A percentile compares a stretch with the other conserved stretches of the same genome.
Evolutionary conservation across 2,329 filamentous ascomycete genomes (phyloP).

Genomic region (Penicillium sp.): DNA sequence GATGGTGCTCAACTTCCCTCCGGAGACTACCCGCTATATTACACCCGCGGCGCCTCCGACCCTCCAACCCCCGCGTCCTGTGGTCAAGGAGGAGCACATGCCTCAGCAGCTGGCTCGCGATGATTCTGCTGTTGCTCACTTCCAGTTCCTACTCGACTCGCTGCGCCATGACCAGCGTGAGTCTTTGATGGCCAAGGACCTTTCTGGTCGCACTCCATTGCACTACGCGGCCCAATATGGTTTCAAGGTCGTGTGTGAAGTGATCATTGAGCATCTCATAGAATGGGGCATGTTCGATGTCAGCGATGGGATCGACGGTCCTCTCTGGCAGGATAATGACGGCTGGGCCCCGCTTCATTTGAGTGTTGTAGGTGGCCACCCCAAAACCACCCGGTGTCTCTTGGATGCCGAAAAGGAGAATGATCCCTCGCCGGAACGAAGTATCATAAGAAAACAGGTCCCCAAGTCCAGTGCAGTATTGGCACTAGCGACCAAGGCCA

Average conservation of each 20-base stretch:
- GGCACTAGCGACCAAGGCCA: conserved; percentile 81
- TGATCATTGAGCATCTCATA: conserved; percentile 85
- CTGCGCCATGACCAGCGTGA: conserved; percentile 65
- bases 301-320: conserved; percentile 78
- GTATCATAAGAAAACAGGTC: conserved; percentile 65
- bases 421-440: conserved; percentile 60
- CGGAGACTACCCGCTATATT: conserved; percentile 68
- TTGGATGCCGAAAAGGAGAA: conserved; percentile 78
- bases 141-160: conserved; percentile 62
- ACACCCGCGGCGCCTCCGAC: conserved; percentile 72
- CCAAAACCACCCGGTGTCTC: conserved; percentile 76
- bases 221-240: conserved; percentile 96
- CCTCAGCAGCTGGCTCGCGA: conserved; percentile 61
- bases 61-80: conserved; percentile 59
- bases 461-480: conserved; percentile 85
- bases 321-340: conserved; percentile 87
- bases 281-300: conserved; percentile 85
- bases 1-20: conserved; percentile 48
- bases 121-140: conserved; percentile 71
- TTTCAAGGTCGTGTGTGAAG: conserved; percentile 83
- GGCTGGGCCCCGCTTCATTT: conserved; percentile 89
- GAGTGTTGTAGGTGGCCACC: conserved; percentile 86
- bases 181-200: conserved; percentile 68
- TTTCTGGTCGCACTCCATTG: conserved; percentile 77
- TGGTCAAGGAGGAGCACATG: conserved; percentile 64